phyloP scores from a whole-genome alignment of 805 yeast species.

The Komagataella pseudopastoris region DNA sequence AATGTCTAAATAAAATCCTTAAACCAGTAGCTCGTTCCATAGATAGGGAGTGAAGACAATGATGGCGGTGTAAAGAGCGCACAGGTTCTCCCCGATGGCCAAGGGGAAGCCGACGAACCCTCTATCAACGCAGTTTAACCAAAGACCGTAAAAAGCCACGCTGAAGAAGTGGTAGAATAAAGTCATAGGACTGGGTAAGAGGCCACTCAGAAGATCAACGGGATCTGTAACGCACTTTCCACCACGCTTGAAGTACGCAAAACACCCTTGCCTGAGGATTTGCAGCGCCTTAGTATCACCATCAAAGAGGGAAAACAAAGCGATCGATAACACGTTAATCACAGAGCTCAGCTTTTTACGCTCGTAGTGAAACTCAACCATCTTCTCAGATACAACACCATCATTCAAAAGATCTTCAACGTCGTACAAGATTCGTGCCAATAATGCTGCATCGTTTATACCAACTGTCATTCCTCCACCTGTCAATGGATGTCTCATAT shows the following conservation, averaged over 20 bases:
- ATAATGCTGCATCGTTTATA: slow-evolving; percentile 64
- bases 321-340: slow-evolving; percentile 80
- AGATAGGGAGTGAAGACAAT: slow-evolving; percentile 72
- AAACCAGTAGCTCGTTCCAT: slow-evolving; percentile 14
- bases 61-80: slow-evolving; percentile 61
- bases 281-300: slow-evolving; percentile 59
- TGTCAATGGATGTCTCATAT: slow-evolving; percentile 96
- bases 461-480: slow-evolving; percentile 99
- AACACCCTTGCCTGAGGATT: slow-evolving; percentile 79
- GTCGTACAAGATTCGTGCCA: slow-evolving; percentile 43
- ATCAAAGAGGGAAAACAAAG: slow-evolving; percentile 80
- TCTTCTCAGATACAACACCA: slow-evolving; percentile 36
- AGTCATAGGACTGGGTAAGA: slow-evolving; percentile 59
- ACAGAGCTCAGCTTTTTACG: slow-evolving; percentile 76
- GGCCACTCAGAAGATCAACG: slow-evolving; percentile 71
- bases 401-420: slow-evolving; percentile 47
- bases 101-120: slow-evolving; percentile 59
- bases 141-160: slow-evolving; percentile 79
- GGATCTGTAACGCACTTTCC: slow-evolving; percentile 74
- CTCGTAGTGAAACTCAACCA: slow-evolving; percentile 58
- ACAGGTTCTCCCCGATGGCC: slow-evolving; percentile 57
- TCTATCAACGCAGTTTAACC: slow-evolving; percentile 46
- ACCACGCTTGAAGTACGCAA: slow-evolving; percentile 72
- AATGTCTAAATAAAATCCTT: not conserved
- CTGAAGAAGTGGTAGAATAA: slow-evolving; percentile 79